A percentile compares a stretch with the other conserved stretches of the same genome.
These are phyloP conservation scores for Spergularia marina DNA, from an alignment of 148 eudicot species.

Conservation along the genomic window DNA sequence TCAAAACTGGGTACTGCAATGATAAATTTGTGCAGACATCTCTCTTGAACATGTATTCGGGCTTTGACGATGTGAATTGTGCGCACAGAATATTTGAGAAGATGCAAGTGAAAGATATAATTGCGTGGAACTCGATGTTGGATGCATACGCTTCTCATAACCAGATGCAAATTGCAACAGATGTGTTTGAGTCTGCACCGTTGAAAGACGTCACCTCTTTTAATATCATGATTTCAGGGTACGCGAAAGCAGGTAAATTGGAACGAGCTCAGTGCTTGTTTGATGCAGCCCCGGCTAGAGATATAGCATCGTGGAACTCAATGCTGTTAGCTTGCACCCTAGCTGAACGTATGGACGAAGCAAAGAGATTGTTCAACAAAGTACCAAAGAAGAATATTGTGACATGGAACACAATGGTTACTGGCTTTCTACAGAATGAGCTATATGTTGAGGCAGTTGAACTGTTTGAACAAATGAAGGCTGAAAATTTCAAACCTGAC, in stretches of 20 bases:
- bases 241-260: slow-evolving; percentile 41
- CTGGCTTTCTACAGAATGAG: slow-evolving; percentile 35
- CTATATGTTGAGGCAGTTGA: slow-evolving; percentile 34
- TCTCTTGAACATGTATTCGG: slow-evolving; percentile 21
- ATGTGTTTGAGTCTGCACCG: slow-evolving; percentile 31
- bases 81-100: slow-evolving; percentile 28
- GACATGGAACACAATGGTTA: slow-evolving; percentile 38
- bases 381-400: slow-evolving; percentile 29
- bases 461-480: slow-evolving; percentile 29
- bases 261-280: slow-evolving; percentile 38
- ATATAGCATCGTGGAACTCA: slow-evolving; percentile 47
- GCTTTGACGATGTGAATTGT: slow-evolving; percentile 13
- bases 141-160: slow-evolving; percentile 31
- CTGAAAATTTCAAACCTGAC: slow-evolving; percentile 19
- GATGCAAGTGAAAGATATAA: slow-evolving; percentile 27
- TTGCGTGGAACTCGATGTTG: slow-evolving; percentile 51
- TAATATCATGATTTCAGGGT: slow-evolving; percentile 49
- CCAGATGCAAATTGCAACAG: slow-evolving; percentile 27
- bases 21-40: slow-evolving; percentile 22
- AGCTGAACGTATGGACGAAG: slow-evolving; percentile 34
- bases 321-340: slow-evolving; percentile 44
- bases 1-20: slow-evolving; percentile 14
- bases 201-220: slow-evolving; percentile 26
- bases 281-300: slow-evolving; percentile 37
- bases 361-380: slow-evolving; percentile 25